Percentiles rank a stretch among this genome's conserved stretches.
These are phyloP conservation scores for Russula ochroleuca DNA, from an alignment of 768 basidiomycete species.

Conservation along the genomic window DNA sequence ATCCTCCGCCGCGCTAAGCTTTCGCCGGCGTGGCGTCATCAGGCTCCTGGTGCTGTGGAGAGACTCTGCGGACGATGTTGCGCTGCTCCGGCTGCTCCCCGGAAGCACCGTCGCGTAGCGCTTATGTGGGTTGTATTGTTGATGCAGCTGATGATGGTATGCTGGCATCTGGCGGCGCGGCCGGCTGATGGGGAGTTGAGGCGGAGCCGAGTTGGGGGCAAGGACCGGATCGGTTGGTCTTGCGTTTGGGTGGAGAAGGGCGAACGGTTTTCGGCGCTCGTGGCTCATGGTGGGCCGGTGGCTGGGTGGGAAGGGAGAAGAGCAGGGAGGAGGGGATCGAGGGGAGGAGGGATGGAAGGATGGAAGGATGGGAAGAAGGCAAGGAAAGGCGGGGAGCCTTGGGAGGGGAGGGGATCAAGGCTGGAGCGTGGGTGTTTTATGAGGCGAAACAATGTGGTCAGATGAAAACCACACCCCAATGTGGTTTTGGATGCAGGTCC, in stretches of 20 bases:
- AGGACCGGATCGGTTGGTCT: neutral
- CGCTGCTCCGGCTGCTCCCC: slow-evolving; percentile 23
- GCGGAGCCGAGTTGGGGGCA: neutral
- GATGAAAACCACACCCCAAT: slow-evolving; percentile 18
- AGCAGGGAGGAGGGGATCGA: neutral
- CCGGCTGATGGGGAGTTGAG: slow-evolving; percentile 10
- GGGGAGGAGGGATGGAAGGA: neutral
- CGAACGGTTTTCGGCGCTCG: slow-evolving; percentile 19
- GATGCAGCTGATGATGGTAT: slow-evolving; percentile 2
- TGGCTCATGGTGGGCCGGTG: slow-evolving; percentile 13
- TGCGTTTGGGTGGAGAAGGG: slow-evolving; percentile 9
- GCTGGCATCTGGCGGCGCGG: slow-evolving; percentile 19
- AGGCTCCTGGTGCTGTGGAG: slow-evolving; percentile 8
- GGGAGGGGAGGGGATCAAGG: slow-evolving; percentile 6
- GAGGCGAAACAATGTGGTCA: slow-evolving; percentile 22
- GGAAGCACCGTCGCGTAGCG: slow-evolving; percentile 23
- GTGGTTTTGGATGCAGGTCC: slow-evolving; percentile 4
- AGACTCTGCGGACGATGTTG: slow-evolving; percentile 22
- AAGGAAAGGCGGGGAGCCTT: slow-evolving; percentile 7
- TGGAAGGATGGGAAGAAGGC: neutral
- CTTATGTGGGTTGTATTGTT: slow-evolving; percentile 13
- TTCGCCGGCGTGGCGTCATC: slow-evolving; percentile 17
- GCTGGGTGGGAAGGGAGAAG: neutral
- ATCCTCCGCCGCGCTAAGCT: slow-evolving; percentile 26
- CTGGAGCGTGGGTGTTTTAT: slow-evolving; percentile 21